A percentile compares a stretch with the other conserved stretches of the same genome.
These are phyloP conservation scores for Tothia fuscella DNA, from an alignment of 2,329 filamentous ascomycete genomes.

Conservation along the genomic window DNA sequence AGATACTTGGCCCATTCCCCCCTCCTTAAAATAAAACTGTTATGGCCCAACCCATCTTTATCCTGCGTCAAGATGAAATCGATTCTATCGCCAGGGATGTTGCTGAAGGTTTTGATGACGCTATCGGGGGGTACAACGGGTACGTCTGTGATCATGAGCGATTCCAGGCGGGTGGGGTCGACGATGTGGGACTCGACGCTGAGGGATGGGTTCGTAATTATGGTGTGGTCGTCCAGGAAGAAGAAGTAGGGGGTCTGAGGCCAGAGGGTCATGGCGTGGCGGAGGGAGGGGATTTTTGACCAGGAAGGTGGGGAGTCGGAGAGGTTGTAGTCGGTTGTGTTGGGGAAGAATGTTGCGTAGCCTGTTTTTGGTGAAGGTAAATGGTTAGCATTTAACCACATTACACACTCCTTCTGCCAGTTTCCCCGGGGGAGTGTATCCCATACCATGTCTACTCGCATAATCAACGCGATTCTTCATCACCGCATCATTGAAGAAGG, in stretches of 20 bases:
- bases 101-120: conserved; percentile 86
- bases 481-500: conserved; percentile 59
- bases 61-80: conserved; percentile 82
- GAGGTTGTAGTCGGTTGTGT: conserved; percentile 63
- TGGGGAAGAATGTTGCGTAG: conserved; percentile 75
- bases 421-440: background rate
- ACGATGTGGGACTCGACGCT: conserved; percentile 62
- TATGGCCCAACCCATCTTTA: conserved; percentile 60
- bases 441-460: conserved; percentile 71
- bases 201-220: conserved; percentile 74
- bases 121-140: conserved; percentile 89
- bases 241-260: conserved; percentile 73
- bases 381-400: background rate
- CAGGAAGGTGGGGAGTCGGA: conserved; percentile 49
- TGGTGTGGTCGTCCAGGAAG: conserved; percentile 71
- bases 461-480: conserved; percentile 76
- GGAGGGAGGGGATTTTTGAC: conserved; percentile 71
- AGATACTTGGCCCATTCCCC: conserved; percentile 91
- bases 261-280: conserved; percentile 74
- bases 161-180: conserved; percentile 53
- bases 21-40: conserved; percentile 68
- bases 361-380: conserved; percentile 39
- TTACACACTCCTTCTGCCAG: background rate
- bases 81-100: conserved; percentile 65
- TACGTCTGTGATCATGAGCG: conserved; percentile 70